Evolutionary conservation across 345 rosid species (phyloP).

Genomic region (Bruguiera parviflora): DNA sequence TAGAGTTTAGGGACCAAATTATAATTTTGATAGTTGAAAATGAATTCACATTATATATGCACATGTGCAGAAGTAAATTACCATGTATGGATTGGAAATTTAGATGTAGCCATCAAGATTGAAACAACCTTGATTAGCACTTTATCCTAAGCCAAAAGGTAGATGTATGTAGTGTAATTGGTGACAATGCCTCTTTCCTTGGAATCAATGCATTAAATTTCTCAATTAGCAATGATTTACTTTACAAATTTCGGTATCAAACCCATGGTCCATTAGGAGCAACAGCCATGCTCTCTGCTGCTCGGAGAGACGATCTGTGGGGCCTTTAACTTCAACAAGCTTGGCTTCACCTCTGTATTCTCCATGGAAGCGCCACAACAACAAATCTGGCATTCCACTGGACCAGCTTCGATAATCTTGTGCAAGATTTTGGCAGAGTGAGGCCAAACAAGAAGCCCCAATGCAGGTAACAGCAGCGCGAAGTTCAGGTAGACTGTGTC

Average conservation of each 20-base stretch:
- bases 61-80: too few species aligned
- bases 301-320: constrained; percentile 76
- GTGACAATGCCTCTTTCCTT: too few species aligned
- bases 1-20: too few species aligned
- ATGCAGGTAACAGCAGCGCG: constrained; percentile 81
- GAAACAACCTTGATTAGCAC: too few species aligned
- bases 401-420: constrained; percentile 90
- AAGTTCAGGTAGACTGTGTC: constrained; percentile 63
- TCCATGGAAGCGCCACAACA: constrained; percentile 80
- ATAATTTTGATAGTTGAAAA: too few species aligned
- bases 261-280: constrained; percentile 80
- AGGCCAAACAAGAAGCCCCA: constrained; percentile 70
- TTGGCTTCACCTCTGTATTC: constrained; percentile 85
- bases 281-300: constrained; percentile 90
- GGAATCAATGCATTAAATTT: too few species aligned
- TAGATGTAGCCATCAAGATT: too few species aligned
- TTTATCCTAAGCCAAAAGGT: too few species aligned
- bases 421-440: constrained; percentile 63
- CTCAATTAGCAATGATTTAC: constrained; percentile 20
- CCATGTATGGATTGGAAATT: too few species aligned
- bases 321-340: constrained; percentile 94
- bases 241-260: constrained; percentile 75
- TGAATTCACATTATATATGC: too few species aligned
- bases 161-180: too few species aligned
- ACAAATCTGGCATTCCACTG: constrained; percentile 94